A percentile compares a stretch with the other conserved stretches of the same genome.
Evolutionary conservation across 129 eudicot species (phyloP).

Genomic region (Artemisia argyi): DNA sequence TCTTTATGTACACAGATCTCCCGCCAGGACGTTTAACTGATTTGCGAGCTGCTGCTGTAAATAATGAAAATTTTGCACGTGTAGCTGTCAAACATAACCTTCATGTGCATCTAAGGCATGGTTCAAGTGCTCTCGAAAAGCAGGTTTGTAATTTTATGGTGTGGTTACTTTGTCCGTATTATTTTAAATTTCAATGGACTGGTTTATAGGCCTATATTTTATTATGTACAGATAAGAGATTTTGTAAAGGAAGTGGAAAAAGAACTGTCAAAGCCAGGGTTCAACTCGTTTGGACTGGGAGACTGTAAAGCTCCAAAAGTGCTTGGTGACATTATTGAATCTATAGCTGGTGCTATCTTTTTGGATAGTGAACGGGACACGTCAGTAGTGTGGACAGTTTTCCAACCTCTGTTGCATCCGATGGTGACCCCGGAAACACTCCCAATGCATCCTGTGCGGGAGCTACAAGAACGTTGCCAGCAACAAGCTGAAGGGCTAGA

Average conservation of each 20-base stretch:
- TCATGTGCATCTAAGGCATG: slow-evolving; percentile 93
- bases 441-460: slow-evolving; percentile 99
- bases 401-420: slow-evolving; percentile 89
- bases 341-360: slow-evolving; percentile 97
- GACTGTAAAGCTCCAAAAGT: slow-evolving; percentile 99
- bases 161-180: not conserved
- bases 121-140: slow-evolving; percentile 93
- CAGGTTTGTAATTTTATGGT: slow-evolving; percentile 49
- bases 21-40: slow-evolving; percentile 99
- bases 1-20: slow-evolving; percentile 87
- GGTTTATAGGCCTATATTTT: not conserved
- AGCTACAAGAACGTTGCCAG: slow-evolving; percentile 97
- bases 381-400: slow-evolving; percentile 86
- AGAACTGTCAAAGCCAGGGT: slow-evolving; percentile 75
- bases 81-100: slow-evolving; percentile 93
- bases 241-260: slow-evolving; percentile 82
- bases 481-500: slow-evolving; percentile 99
- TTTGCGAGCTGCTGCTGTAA: slow-evolving; percentile 99
- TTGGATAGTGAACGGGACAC: slow-evolving; percentile 74
- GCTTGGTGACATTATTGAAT: slow-evolving; percentile 94
- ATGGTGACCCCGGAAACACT: slow-evolving; percentile 99
- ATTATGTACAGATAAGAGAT: slow-evolving; percentile 68
- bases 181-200: not conserved
- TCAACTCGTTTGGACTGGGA: slow-evolving; percentile 93
- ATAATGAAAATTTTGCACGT: slow-evolving; percentile 98